phyloP scores from a whole-genome alignment of 257 asterid species.

The Rhazya stricta region DNA sequence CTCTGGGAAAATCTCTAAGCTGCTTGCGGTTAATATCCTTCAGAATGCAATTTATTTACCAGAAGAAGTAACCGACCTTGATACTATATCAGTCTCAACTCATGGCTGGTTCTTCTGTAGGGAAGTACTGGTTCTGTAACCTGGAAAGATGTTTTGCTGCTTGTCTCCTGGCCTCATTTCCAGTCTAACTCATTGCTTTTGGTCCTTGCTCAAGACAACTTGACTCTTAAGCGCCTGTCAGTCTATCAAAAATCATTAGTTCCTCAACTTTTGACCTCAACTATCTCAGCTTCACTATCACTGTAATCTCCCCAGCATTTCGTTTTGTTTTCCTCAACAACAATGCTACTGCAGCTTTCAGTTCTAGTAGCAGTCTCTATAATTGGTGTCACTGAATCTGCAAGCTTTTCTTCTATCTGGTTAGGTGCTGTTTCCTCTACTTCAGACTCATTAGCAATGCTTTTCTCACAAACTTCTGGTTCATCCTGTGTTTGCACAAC shows the following conservation, averaged over 20 bases:
- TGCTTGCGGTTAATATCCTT: neutral
- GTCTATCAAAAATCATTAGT: constrained; percentile 2
- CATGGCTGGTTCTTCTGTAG: neutral
- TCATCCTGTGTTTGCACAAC: constrained; percentile 23
- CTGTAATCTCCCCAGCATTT: constrained; percentile 78
- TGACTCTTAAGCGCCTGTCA: constrained; percentile 2
- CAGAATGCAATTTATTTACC: neutral
- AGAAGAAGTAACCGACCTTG: neutral
- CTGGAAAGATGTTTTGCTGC: constrained; percentile 8
- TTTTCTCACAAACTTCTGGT: constrained; percentile 29
- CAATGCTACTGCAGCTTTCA: constrained; percentile 21
- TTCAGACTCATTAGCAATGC: constrained; percentile 21
- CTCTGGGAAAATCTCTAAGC: constrained; percentile 5
- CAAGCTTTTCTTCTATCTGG: constrained; percentile 30
- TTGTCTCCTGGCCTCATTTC: constrained; percentile 2
- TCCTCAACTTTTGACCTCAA: constrained; percentile 38
- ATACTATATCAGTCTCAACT: neutral
- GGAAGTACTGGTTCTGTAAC: constrained; percentile 7
- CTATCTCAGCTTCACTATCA: constrained; percentile 63
- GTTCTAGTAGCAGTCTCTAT: constrained; percentile 24
- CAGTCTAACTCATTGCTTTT: constrained; percentile 2
- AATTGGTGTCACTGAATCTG: constrained; percentile 22
- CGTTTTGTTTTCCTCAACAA: constrained; percentile 38
- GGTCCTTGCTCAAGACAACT: constrained; percentile 1
- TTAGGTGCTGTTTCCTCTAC: constrained; percentile 26